Evolutionary conservation across 1,284 basidiomycete species (phyloP).

Genomic region (Malassezia yamatoensis): DNA sequence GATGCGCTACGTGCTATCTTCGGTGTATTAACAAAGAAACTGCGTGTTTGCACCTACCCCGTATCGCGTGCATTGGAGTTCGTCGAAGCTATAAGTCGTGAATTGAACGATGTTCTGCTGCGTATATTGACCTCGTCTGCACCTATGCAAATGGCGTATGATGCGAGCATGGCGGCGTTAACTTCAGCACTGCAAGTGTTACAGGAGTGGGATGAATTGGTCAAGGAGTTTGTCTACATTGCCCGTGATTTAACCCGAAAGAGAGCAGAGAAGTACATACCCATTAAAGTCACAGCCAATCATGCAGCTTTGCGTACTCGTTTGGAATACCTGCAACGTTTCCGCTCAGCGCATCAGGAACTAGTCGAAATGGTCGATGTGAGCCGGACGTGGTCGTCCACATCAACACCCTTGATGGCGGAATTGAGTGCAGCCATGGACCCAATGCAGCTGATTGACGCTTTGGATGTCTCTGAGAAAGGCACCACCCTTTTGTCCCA

Average conservation of each 20-base stretch:
- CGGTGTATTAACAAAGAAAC: constrained; percentile 85
- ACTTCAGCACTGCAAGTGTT: constrained; percentile 71
- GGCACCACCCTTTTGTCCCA: constrained; percentile 97
- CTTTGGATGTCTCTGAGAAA: constrained; percentile 71
- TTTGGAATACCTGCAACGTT: constrained; percentile 74
- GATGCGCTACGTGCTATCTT: constrained; percentile 81
- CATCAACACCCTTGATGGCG: constrained; percentile 55
- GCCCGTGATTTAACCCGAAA: constrained; percentile 89
- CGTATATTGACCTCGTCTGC: constrained; percentile 81
- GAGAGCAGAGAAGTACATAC: constrained; percentile 84
- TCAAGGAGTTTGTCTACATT: constrained; percentile 96
- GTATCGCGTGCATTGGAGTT: constrained; percentile 87
- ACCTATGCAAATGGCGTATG: constrained; percentile 84
- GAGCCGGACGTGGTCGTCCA: constrained; percentile 58
- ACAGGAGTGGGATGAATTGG: constrained; percentile 86
- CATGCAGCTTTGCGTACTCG: constrained; percentile 86
- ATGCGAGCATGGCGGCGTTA: constrained; percentile 79
- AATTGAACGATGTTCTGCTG: constrained; percentile 88
- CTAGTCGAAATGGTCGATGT: constrained; percentile 93
- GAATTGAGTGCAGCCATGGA: constrained; percentile 86
- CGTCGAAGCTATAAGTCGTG: constrained; percentile 91
- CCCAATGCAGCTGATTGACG: constrained; percentile 86
- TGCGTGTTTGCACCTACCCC: constrained; percentile 70
- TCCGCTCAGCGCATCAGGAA: constrained; percentile 92
- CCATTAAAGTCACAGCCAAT: constrained; percentile 85